Evolutionary conservation across 2,329 filamentous ascomycete species (phyloP).

Genomic region (Calonectria hongkongensis): DNA sequence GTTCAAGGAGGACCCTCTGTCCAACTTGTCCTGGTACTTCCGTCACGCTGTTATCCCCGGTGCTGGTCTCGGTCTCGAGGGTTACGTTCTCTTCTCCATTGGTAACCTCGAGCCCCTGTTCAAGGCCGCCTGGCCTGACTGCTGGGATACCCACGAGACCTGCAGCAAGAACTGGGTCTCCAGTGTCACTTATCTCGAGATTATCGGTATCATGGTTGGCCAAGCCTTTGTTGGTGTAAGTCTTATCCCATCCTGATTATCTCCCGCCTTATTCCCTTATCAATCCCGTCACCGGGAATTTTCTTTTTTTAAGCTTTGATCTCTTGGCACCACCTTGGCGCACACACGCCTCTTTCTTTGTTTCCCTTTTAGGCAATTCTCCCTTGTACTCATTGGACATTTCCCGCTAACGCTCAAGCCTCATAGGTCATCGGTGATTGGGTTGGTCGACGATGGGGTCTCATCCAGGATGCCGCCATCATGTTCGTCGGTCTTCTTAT

Average conservation of each 20-base stretch:
- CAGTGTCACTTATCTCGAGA: constrained; percentile 92
- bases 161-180: constrained; percentile 89
- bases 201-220: constrained; percentile 95
- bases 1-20: constrained; percentile 90
- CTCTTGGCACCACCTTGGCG: constrained; percentile 19
- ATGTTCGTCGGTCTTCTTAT: constrained; percentile 96
- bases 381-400: constrained; percentile 42
- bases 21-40: constrained; percentile 90
- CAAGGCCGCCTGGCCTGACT: constrained; percentile 81
- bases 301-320: constrained; percentile 16
- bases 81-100: constrained; percentile 97
- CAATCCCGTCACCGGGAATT: not conserved
- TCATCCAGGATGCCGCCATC: constrained; percentile 94
- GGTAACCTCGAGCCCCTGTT: constrained; percentile 93
- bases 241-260: constrained; percentile 37
- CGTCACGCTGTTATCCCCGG: constrained; percentile 94
- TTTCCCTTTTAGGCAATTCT: constrained; percentile 29
- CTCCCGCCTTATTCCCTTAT: constrained; percentile 7
- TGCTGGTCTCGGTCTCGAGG: constrained; percentile 93
- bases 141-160: constrained; percentile 81
- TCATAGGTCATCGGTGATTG: constrained; percentile 76
- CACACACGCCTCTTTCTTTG: constrained; percentile 31
- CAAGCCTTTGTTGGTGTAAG: constrained; percentile 89
- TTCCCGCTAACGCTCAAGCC: constrained; percentile 39
- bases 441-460: constrained; percentile 94